These are phyloP conservation scores for Prunus mongolica DNA, from an alignment of 306 rosid genomes.

Conservation along the genomic window DNA sequence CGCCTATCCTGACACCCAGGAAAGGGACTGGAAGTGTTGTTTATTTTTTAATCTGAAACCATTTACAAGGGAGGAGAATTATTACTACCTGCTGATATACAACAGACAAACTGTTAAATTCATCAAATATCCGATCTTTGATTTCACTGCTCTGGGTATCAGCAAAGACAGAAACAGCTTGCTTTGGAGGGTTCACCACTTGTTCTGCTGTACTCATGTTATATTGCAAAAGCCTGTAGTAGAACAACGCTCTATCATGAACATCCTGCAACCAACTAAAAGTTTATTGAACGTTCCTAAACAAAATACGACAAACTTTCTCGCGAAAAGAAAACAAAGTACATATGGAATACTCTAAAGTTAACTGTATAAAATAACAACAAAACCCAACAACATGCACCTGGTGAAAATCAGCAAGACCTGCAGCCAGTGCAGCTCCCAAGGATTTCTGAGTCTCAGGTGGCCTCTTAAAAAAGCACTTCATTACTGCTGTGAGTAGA, in stretches of 20 bases:
- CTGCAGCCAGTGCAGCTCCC: conserved; percentile 97
- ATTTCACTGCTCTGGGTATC: conserved; percentile 98
- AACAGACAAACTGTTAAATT: conserved; percentile 94
- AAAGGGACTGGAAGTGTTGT: neutral
- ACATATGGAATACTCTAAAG: neutral
- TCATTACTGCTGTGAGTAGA: conserved; percentile 97
- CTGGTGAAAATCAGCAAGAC: conserved; percentile 94
- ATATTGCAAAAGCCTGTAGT: conserved; percentile 91
- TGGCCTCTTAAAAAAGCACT: conserved; percentile 97
- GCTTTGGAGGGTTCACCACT: conserved; percentile 97
- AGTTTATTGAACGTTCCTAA: conserved; percentile 29
- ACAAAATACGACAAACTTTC: conserved; percentile 2
- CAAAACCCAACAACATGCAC: conserved; percentile 27
- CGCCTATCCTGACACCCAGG: neutral
- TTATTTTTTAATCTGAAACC: neutral
- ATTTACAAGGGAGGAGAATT: conserved; percentile 10
- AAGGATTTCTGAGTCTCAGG: conserved; percentile 91
- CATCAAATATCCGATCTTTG: conserved; percentile 96
- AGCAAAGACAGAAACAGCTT: conserved; percentile 99
- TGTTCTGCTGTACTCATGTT: conserved; percentile 73
- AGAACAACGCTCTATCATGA: conserved; percentile 92
- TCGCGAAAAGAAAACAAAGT: neutral
- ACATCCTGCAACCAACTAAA: conserved; percentile 80
- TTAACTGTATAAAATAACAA: neutral
- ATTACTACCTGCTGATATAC: conserved; percentile 78